A percentile compares a stretch with the other conserved stretches of the same genome.
phyloP scores from a whole-genome alignment of 305 asterid species.

The Nicotiana rustica region DNA sequence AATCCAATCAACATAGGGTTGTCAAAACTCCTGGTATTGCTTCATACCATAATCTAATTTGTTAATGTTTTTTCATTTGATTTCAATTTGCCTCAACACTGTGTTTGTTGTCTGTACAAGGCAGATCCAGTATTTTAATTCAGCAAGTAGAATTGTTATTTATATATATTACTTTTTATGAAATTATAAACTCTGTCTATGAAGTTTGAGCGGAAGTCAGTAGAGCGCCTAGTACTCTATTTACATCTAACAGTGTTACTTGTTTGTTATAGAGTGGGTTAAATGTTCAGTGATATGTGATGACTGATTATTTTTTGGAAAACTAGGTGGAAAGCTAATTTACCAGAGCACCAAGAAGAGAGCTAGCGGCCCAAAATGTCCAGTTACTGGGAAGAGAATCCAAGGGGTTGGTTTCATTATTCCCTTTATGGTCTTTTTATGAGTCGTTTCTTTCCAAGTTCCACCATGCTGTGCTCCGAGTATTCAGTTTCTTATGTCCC shows the following conservation, averaged over 20 bases:
- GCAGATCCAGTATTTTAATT: not conserved
- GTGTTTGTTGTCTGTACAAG: not conserved
- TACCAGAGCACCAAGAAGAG: constrained; percentile 88
- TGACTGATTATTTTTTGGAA: not conserved
- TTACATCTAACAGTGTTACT: not conserved
- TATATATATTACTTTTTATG: not conserved
- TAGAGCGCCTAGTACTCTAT: not conserved
- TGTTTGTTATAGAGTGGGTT: not conserved
- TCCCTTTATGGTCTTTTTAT: not conserved
- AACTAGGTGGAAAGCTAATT: constrained; percentile 77
- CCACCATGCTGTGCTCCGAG: not conserved
- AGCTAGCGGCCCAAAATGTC: constrained; percentile 91
- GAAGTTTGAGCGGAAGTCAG: not conserved
- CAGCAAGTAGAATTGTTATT: not conserved
- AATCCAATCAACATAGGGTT: constrained; percentile 75
- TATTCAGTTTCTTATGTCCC: not conserved
- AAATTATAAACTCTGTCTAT: not conserved
- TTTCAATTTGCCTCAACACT: constrained; percentile 6
- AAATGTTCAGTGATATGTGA: not conserved
- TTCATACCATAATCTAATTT: not conserved
- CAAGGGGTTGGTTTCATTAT: constrained; percentile 71
- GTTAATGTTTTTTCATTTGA: not conserved
- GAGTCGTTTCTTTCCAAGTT: not conserved
- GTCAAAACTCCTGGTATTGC: constrained; percentile 76
- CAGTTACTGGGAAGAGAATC: constrained; percentile 89